These are phyloP conservation scores for Capronia epimyces DNA, from an alignment of 2,329 filamentous ascomycete species.

Conservation along the genomic window DNA sequence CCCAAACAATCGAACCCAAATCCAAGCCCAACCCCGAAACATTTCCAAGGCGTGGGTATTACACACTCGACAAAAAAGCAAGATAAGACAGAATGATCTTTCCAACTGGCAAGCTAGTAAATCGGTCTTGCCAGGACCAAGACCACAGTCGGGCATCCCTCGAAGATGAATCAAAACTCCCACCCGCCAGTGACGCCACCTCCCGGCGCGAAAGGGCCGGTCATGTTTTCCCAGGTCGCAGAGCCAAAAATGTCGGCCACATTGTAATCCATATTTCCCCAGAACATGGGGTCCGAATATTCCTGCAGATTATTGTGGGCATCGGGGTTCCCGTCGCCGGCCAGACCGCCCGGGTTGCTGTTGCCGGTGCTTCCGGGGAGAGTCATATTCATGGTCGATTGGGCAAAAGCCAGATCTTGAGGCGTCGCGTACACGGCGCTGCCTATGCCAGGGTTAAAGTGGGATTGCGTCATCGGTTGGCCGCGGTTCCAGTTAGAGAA, in stretches of 20 bases:
- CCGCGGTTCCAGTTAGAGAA: constrained; percentile 25
- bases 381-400: constrained; percentile 22
- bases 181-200: constrained; percentile 18
- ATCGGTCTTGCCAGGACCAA: too few relatives aligned
- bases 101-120: too few relatives aligned
- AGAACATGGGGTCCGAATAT: constrained; percentile 28
- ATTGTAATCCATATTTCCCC: constrained; percentile 28
- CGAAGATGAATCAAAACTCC: constrained; percentile 15
- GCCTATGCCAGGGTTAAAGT: constrained; percentile 17
- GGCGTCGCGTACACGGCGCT: constrained; percentile 26
- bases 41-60: too few relatives aligned
- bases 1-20: too few relatives aligned
- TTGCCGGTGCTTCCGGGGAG: background rate
- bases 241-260: constrained; percentile 29
- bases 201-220: constrained; percentile 22
- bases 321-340: background rate
- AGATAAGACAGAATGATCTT: too few relatives aligned
- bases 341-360: background rate
- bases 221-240: constrained; percentile 29
- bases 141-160: background rate
- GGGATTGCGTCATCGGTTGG: constrained; percentile 22
- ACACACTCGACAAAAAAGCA: too few relatives aligned
- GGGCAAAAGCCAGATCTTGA: constrained; percentile 25
- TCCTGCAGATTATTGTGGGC: constrained; percentile 16
- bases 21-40: too few relatives aligned